phyloP scores from a whole-genome alignment of 495 filamentous ascomycete genomes.

The Aspergillus diversus region DNA sequence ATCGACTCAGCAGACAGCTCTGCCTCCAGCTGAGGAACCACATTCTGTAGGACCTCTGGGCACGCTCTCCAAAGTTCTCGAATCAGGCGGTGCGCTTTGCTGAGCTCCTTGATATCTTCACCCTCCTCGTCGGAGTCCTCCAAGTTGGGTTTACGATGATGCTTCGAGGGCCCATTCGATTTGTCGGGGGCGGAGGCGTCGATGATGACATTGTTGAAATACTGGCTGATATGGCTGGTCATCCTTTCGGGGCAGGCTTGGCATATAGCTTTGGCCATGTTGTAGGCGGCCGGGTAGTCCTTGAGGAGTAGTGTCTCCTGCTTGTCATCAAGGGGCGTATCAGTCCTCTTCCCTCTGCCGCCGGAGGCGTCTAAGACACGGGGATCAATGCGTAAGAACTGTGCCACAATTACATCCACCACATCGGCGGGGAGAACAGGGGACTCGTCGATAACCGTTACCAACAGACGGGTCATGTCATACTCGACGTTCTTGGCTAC shows the following conservation, averaged over 20 bases:
- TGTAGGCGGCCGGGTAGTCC: conserved; percentile 88
- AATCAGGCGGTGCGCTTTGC: conserved; percentile 85
- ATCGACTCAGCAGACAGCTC: conserved; percentile 90
- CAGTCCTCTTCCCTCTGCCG: conserved; percentile 63
- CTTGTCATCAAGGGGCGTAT: conserved; percentile 62
- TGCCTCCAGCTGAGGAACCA: conserved; percentile 91
- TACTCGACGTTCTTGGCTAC: conserved; percentile 89
- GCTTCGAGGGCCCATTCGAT: conserved; percentile 48
- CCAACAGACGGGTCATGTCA: conserved; percentile 84
- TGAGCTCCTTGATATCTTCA: conserved; percentile 82
- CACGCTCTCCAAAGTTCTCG: conserved; percentile 94
- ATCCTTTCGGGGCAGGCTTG: conserved; percentile 90
- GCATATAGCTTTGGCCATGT: conserved; percentile 94
- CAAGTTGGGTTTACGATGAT: conserved; percentile 51
- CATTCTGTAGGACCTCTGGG: conserved; percentile 85
- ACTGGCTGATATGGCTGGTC: conserved; percentile 90
- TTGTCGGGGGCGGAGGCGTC: conserved; percentile 66
- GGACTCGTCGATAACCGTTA: conserved; percentile 85
- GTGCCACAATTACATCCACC: conserved; percentile 91
- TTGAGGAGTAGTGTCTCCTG: conserved; percentile 81
- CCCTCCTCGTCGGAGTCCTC: conserved; percentile 82
- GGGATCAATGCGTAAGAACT: conserved; percentile 87
- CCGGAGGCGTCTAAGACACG: conserved; percentile 48
- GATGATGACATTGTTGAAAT: conserved; percentile 95
- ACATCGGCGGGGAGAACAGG: conserved; percentile 77